phyloP scores from a whole-genome alignment of 1,284 basidiomycete species.

The Ceraceosorus guamensis region DNA sequence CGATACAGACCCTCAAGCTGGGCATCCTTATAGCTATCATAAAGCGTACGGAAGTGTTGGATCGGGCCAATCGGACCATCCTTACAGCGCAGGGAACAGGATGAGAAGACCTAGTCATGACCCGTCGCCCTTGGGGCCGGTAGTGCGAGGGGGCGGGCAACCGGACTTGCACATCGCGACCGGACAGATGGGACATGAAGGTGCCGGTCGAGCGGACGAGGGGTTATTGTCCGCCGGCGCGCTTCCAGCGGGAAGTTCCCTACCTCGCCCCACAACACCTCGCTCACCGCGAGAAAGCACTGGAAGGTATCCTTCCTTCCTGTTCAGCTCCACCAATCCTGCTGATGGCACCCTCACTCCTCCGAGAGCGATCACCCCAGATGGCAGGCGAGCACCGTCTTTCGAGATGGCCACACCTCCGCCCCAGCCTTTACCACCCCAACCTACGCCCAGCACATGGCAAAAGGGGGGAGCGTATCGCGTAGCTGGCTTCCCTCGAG shows the following conservation, averaged over 20 bases:
- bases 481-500: not conserved
- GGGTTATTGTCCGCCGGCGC: not conserved
- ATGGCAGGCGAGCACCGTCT: not conserved
- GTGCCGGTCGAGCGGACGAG: constrained; percentile 15
- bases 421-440: not conserved
- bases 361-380: not conserved
- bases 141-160: not conserved
- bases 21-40: not conserved
- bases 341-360: not conserved
- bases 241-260: not conserved
- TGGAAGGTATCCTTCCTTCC: not conserved
- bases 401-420: not conserved
- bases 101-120: not conserved
- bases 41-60: not conserved
- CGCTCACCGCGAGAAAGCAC: constrained; percentile 1
- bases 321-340: not conserved
- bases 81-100: too few species aligned
- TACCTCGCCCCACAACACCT: not conserved
- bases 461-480: not conserved
- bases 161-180: not conserved
- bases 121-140: not conserved
- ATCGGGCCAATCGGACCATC: not conserved
- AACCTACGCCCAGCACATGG: not conserved
- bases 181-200: not conserved
- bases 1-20: too few species aligned